Conservation (phyloP, 305 asterid species). For the Lippia alba region DNA sequence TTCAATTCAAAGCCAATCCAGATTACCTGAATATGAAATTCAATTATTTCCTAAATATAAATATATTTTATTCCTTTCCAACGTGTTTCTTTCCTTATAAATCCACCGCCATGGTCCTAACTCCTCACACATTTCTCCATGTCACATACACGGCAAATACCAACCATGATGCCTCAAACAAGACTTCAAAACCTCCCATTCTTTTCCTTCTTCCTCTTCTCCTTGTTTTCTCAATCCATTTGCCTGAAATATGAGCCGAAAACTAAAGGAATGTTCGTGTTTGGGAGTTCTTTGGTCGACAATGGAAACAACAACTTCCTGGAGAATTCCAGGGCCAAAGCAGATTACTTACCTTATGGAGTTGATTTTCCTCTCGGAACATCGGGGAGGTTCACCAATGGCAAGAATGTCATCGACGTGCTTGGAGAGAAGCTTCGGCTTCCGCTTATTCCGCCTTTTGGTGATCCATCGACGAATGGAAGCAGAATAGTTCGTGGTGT, state of each 20-base stretch:
- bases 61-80: too few relatives aligned
- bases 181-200: constrained; percentile 19
- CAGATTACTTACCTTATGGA: constrained; percentile 69
- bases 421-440: constrained; percentile 49
- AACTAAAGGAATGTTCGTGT: constrained; percentile 68
- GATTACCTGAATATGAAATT: too few relatives aligned
- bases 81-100: constrained; percentile 22
- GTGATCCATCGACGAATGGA: constrained; percentile 66
- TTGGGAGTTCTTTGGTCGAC: constrained; percentile 84
- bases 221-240: constrained; percentile 19
- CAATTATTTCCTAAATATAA: too few relatives aligned
- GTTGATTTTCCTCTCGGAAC: constrained; percentile 63
- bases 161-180: constrained; percentile 31
- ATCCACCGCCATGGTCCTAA: background rate
- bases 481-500: constrained; percentile 58
- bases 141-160: constrained; percentile 5
- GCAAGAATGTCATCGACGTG: constrained; percentile 60
- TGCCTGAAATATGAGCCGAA: constrained; percentile 24
- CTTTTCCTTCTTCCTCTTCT: constrained; percentile 22
- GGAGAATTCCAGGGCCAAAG: constrained; percentile 55
- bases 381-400: constrained; percentile 76
- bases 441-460: constrained; percentile 59
- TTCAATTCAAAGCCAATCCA: too few relatives aligned
- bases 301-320: constrained; percentile 81
- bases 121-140: too few relatives aligned